Percentiles rank a stretch among this genome's conserved stretches.
Evolutionary conservation across 2,329 filamentous ascomycete species (phyloP).

Genomic region (Epichloe uncinata): DNA sequence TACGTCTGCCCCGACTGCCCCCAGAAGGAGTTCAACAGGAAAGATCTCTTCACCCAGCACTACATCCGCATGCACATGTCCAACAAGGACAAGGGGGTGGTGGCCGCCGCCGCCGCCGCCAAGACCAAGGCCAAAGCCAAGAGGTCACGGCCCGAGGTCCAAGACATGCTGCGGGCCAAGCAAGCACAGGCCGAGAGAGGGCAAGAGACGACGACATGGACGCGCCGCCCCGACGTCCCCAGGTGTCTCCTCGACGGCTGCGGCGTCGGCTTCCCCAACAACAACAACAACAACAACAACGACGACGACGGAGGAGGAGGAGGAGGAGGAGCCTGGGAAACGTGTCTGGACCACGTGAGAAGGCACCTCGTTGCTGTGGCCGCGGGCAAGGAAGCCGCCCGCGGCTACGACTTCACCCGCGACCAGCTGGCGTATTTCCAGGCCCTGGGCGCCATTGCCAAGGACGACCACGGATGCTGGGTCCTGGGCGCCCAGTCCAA

Average conservation of each 20-base stretch:
- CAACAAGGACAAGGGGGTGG: conserved; percentile 16
- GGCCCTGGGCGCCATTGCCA: conserved; percentile 10
- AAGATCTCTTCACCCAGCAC: conserved; percentile 85
- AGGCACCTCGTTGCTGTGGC: conserved; percentile 52
- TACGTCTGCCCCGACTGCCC: conserved; percentile 61
- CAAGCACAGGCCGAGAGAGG: not conserved
- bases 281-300: conserved; percentile 15
- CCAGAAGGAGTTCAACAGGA: conserved; percentile 62
- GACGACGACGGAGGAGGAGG: no score
- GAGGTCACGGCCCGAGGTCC: conserved; percentile 28
- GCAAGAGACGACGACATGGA: conserved; percentile 6
- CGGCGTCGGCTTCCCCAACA: conserved; percentile 39
- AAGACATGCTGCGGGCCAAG: conserved; percentile 31
- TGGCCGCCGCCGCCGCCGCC: conserved; percentile 12
- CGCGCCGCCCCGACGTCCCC: conserved; percentile 41
- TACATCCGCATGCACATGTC: conserved; percentile 67
- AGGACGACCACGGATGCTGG: conserved; percentile 16
- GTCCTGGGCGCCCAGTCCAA: conserved; percentile 14
- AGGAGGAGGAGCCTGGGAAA: conserved; percentile 52
- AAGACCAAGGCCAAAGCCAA: conserved; percentile 25
- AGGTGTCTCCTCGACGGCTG: conserved; percentile 52
- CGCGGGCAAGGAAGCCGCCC: not conserved
- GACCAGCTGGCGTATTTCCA: conserved; percentile 1
- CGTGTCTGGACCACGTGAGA: conserved; percentile 78
- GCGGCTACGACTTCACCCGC: not conserved